Percentiles rank a stretch among this genome's conserved stretches.
Evolutionary conservation across 768 basidiomycete species (phyloP).

Genomic region (Hortiboletus campestris): DNA sequence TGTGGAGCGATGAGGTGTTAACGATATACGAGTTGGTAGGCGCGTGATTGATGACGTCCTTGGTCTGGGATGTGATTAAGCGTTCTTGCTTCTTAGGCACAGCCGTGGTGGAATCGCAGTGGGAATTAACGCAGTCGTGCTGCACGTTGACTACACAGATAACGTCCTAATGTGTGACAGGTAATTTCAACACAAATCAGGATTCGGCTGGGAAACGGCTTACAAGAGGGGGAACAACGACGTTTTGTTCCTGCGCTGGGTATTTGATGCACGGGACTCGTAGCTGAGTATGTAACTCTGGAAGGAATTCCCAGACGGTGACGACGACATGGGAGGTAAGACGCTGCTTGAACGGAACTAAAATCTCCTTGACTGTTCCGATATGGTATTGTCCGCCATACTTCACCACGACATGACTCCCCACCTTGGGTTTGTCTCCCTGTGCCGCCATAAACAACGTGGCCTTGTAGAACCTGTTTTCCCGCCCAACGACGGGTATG

Average conservation of each 20-base stretch:
- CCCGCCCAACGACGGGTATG: background rate
- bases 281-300: background rate
- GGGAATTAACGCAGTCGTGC: background rate
- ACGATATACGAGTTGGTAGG: background rate
- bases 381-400: background rate
- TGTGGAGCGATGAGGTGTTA: background rate
- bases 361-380: background rate
- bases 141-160: constrained; percentile 1
- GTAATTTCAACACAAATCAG: no score
- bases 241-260: background rate
- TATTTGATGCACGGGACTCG: background rate
- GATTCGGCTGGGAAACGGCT: no score
- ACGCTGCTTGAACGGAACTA: background rate
- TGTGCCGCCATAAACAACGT: background rate
- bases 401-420: background rate
- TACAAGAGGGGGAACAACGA: no score
- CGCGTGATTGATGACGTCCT: background rate
- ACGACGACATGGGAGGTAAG: background rate
- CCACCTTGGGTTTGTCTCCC: background rate
- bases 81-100: background rate
- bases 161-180: background rate
- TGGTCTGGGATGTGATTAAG: background rate
- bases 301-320: background rate
- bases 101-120: background rate
- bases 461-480: background rate